phyloP scores from a whole-genome alignment of 176 grass and related monocot genomes.

The Ensete glaucum region DNA sequence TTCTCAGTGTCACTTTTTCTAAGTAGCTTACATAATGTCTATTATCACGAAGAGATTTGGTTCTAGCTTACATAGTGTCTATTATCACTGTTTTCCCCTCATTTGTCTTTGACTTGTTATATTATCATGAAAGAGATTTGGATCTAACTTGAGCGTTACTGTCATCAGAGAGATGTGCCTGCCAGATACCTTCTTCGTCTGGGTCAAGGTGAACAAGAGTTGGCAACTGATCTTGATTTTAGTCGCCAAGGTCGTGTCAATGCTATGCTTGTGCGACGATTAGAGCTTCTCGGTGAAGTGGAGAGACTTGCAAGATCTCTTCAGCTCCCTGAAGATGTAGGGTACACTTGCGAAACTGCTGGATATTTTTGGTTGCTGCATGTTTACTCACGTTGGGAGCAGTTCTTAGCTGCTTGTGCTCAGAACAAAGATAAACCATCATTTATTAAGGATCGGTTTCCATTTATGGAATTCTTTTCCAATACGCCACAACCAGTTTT shows the following conservation, averaged over 20 bases:
- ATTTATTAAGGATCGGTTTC: constrained; percentile 73
- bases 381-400: constrained; percentile 92
- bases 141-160: constrained; percentile 16
- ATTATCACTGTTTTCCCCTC: too few relatives aligned
- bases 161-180: constrained; percentile 80
- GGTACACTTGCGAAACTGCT: constrained; percentile 91
- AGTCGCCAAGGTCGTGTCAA: constrained; percentile 97
- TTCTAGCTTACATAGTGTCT: too few relatives aligned
- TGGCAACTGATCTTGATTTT: constrained; percentile 99
- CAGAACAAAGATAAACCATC: constrained; percentile 64
- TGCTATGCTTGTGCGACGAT: constrained; percentile 79
- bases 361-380: constrained; percentile 96
- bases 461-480: constrained; percentile 70
- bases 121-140: not conserved
- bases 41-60: not conserved
- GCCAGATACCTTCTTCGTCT: constrained; percentile 96
- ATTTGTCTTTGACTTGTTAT: too few relatives aligned
- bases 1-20: not conserved
- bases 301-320: constrained; percentile 77
- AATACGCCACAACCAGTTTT: constrained; percentile 61
- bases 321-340: constrained; percentile 72
- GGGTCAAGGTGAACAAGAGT: constrained; percentile 95
- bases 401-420: constrained; percentile 61
- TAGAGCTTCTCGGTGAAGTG: constrained; percentile 85
- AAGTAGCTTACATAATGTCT: too few relatives aligned